Evolutionary conservation across 257 asterid species (phyloP).

Genomic region (Solanum medicagineum): DNA sequence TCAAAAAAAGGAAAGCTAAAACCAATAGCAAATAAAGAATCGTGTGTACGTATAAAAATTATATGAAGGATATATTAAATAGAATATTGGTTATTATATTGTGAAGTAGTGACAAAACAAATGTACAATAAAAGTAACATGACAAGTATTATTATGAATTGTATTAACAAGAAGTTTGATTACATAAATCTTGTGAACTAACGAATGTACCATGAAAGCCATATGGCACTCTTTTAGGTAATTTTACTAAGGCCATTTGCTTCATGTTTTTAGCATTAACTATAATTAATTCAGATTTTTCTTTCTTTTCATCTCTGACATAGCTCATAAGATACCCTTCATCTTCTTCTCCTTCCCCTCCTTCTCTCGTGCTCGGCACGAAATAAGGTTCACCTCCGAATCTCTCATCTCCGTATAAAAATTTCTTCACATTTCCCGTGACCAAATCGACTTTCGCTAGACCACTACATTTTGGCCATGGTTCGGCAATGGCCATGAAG

Average conservation of each 20-base stretch:
- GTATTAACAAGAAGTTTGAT: constrained; percentile 7
- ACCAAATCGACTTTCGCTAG: constrained; percentile 42
- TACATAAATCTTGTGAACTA: constrained; percentile 24
- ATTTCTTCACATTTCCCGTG: constrained; percentile 24
- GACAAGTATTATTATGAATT: too few species aligned
- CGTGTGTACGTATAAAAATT: too few species aligned
- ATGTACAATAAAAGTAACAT: background rate
- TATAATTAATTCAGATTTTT: constrained; percentile 30
- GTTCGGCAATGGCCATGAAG: constrained; percentile 53
- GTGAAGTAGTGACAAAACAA: too few species aligned
- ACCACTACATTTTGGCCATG: constrained; percentile 63
- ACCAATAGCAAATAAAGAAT: background rate
- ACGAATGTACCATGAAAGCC: constrained; percentile 70
- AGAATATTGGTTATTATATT: too few species aligned
- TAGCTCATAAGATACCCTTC: constrained; percentile 36
- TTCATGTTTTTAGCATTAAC: constrained; percentile 38
- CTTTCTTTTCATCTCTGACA: constrained; percentile 36
- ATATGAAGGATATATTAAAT: too few species aligned
- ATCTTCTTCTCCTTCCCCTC: constrained; percentile 14
- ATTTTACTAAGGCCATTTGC: constrained; percentile 26
- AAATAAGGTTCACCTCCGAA: constrained; percentile 51
- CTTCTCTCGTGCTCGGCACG: constrained; percentile 4
- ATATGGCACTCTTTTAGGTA: constrained; percentile 51
- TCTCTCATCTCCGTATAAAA: constrained; percentile 17
- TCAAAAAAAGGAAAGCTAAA: too few species aligned